Evolutionary conservation across 257 asterid species (phyloP), one percentile per base, ranked within the genome.

Genomic region (Galeopsis tetrahit): DNA sequence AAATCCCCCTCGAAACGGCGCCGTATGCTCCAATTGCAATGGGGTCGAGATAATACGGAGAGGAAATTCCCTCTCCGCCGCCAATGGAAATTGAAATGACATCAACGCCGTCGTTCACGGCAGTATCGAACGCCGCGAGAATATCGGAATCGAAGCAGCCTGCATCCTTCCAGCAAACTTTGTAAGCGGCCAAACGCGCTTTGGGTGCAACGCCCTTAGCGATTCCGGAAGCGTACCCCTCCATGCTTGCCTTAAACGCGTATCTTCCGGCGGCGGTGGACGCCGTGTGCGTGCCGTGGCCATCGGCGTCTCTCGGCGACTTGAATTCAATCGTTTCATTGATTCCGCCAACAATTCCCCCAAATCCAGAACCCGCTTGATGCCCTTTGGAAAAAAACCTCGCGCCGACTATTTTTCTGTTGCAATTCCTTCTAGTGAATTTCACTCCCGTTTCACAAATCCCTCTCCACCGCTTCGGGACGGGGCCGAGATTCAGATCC

Each of bases 101-200:
- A 49, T 95, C 99, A 0, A 95, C 99, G 0, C 97, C 96, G 73
- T 95, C 99, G 13, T 86, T 74, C 36, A 92, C 98, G 38, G 99
- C 99, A 15, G 87, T 82, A 75, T 95, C 98, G 70, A 95, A 95
- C 1, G 98, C 99, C 3, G 99, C 99, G 8, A 95, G 83, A 1
- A 95, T 95, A 71, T 95, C 99, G 0, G 99, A 95, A 81, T 95
- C 98, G 40, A 92, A 90, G 80, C 99, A 95, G n/a, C 99, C 99
- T 0, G 96, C 81, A 58, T 75, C 49, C 44, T 78, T 92, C 99
- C 99, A 95, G 83, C 99, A 95, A 49, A 95, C 99, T 66, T 95
- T 95, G 83, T 95, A 95, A 7, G 90, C 75, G 0, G 99, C 98
- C 44, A 95, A 55, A 4, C 99, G 87, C 63, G 99, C 89, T 78